These are phyloP conservation scores for Choiromyces venosus DNA, from an alignment of 495 filamentous ascomycete genomes.

Conservation along the genomic window DNA sequence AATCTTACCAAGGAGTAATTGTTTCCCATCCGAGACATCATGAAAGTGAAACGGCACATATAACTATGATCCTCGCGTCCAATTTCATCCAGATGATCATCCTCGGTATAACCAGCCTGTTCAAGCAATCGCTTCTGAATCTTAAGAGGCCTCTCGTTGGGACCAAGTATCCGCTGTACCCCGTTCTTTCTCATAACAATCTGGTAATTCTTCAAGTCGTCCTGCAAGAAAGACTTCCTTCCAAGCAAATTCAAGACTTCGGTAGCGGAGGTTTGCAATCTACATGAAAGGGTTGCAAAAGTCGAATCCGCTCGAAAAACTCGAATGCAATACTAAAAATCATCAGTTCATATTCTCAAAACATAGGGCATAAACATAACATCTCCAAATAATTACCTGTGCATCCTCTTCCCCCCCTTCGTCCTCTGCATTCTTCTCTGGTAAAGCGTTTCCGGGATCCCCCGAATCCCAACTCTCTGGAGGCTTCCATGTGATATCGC, in stretches of 20 bases:
- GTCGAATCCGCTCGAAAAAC: conserved; percentile 90
- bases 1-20: conserved; percentile 47
- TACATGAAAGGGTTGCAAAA: conserved; percentile 80
- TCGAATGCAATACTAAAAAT: conserved; percentile 71
- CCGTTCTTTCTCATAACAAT: conserved; percentile 92
- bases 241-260: conserved; percentile 80
- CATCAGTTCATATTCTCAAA: conserved; percentile 6
- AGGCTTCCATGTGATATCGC: conserved; percentile 35
- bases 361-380: neutral
- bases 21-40: conserved; percentile 80
- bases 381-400: conserved; percentile 24
- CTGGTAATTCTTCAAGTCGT: conserved; percentile 86
- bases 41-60: conserved; percentile 88
- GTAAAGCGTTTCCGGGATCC: conserved; percentile 4
- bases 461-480: conserved; percentile 38
- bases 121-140: conserved; percentile 91
- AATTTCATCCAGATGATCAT: conserved; percentile 84
- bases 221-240: conserved; percentile 84
- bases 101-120: conserved; percentile 83
- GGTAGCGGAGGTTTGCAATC: conserved; percentile 71
- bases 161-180: conserved; percentile 71
- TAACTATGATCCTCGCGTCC: conserved; percentile 98
- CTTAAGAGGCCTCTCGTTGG: conserved; percentile 73
- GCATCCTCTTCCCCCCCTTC: conserved; percentile 31
- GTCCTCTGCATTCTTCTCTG: conserved; percentile 26